Percentiles rank a stretch among this genome's conserved stretches.
phyloP scores from a whole-genome alignment of 345 rosid species.

The Moricandia moricandioides region DNA sequence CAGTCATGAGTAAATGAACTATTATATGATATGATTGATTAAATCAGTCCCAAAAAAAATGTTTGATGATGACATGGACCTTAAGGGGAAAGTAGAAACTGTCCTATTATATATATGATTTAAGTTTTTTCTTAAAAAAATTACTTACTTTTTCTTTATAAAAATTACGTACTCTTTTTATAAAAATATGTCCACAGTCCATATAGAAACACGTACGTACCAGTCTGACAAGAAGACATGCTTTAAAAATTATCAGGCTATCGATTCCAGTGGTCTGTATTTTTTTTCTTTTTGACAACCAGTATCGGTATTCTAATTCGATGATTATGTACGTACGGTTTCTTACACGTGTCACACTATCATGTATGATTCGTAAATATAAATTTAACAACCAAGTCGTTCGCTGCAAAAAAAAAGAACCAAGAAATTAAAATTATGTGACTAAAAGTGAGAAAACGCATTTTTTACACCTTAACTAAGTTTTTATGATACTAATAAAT shows the following conservation, averaged over 20 bases:
- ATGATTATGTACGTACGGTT: constrained; percentile 11
- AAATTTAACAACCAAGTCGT: neutral
- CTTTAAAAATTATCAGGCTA: constrained; percentile 13
- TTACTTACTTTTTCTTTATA: neutral
- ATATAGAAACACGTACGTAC: constrained; percentile 23
- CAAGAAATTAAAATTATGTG: neutral
- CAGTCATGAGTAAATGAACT: no score
- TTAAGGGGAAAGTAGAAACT: no score
- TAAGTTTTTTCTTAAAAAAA: no score
- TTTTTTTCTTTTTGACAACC: neutral
- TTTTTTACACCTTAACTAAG: neutral
- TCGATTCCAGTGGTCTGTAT: constrained; percentile 25
- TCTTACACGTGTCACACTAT: constrained; percentile 12
- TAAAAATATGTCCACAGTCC: neutral
- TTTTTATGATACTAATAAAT: neutral
- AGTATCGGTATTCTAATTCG: constrained; percentile 11
- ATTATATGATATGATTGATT: no score
- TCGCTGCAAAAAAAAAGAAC: neutral
- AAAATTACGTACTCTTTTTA: neutral
- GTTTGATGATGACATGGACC: no score
- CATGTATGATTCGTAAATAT: neutral
- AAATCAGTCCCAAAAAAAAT: no score
- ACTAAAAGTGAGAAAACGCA: neutral
- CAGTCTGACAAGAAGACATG: constrained; percentile 20
- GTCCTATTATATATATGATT: no score